Evolutionary conservation across 2,329 filamentous ascomycete genomes (phyloP), one percentile per base, ranked within the genome.

Genomic region (Hirsutella rhossiliensis): DNA sequence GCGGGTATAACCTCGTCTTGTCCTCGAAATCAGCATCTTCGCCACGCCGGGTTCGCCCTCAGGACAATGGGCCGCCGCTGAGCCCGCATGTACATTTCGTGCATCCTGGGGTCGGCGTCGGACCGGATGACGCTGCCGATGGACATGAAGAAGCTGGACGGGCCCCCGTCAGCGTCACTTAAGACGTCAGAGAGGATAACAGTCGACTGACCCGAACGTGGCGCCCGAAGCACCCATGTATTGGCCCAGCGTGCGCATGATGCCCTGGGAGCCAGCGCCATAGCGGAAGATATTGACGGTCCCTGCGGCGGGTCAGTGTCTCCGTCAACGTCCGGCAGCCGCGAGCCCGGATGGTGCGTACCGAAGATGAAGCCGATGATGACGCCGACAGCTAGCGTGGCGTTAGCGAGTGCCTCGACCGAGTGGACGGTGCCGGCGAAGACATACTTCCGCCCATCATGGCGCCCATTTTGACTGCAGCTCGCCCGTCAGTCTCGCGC

Each of bases 341-440:
- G 11, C 17, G 18, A 11, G 12, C 18, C 18, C 30, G 20, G 20
- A 13, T 13, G 32, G 41, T 44, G 56, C 72, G 42, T 72, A 94
- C 90, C 92, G 56, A 92, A 95, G 57, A 98, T 94, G 71, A 98
- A 97, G 51, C 92, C 92, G 67, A 98, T 96, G 62, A 95, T 95
- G 43, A 86, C 73, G 49, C 92, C 92, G 49, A 98, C 92, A 65
- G 88, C 92, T 97, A 47, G 19, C 42, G 48, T 13, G 31, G 45
- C 17, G 50, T 69, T 54, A 70, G 66, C 44, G 40, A 28, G 40
- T 12, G 36, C n/a, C 34, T 42, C 20, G 39, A 43, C 29, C 30
- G 7, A 11, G 5, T 9, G 29, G 30, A 37, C 42, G 12, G n/a
- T 29, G 19, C n/a, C 38, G 32, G 43, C 42, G 43, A 78, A 3